These are phyloP conservation scores for Aspergillus sclerotiicarbonarius DNA, from an alignment of 495 filamentous ascomycete genomes.

Conservation along the genomic window DNA sequence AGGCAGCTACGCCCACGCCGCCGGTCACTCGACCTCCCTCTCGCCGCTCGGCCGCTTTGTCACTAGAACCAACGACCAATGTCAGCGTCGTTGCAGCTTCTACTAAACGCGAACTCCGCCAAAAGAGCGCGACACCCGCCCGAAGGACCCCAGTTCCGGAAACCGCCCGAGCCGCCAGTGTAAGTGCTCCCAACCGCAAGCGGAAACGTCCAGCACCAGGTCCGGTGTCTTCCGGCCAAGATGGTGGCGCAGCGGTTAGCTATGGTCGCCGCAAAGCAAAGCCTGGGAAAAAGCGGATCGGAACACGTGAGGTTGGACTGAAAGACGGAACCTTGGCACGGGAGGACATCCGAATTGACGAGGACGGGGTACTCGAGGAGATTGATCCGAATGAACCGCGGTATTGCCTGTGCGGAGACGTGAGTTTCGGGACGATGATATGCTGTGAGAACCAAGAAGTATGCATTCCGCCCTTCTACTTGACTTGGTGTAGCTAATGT, in stretches of 20 bases:
- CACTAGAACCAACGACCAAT: constrained; percentile 30
- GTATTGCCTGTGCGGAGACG: constrained; percentile 89
- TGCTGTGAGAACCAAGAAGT: constrained; percentile 89
- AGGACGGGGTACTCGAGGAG: constrained; percentile 57
- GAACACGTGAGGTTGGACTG: constrained; percentile 28
- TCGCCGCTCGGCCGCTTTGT: constrained; percentile 41
- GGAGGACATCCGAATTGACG: constrained; percentile 45
- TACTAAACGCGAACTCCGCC: constrained; percentile 40
- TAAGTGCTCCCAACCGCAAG: constrained; percentile 47
- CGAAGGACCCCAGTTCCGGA: constrained; percentile 55
- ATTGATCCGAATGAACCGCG: constrained; percentile 84
- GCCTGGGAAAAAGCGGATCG: constrained; percentile 56
- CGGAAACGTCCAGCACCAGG: constrained; percentile 76
- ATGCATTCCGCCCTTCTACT: constrained; percentile 40
- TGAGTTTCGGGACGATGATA: constrained; percentile 94
- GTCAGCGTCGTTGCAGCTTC: constrained; percentile 9
- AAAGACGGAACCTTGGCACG: constrained; percentile 13
- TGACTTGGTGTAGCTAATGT: constrained; percentile 21
- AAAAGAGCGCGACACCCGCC: constrained; percentile 47
- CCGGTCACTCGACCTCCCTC: constrained; percentile 42
- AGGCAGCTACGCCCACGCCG: constrained; percentile 31
- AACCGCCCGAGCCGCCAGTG: constrained; percentile 43
- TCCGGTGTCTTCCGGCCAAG: constrained; percentile 63
- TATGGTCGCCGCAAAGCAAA: constrained; percentile 79
- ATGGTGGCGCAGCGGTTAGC: constrained; percentile 71